Conservation (phyloP, 352 stramenopile genomes). For the Phytophthora foliorum region DNA sequence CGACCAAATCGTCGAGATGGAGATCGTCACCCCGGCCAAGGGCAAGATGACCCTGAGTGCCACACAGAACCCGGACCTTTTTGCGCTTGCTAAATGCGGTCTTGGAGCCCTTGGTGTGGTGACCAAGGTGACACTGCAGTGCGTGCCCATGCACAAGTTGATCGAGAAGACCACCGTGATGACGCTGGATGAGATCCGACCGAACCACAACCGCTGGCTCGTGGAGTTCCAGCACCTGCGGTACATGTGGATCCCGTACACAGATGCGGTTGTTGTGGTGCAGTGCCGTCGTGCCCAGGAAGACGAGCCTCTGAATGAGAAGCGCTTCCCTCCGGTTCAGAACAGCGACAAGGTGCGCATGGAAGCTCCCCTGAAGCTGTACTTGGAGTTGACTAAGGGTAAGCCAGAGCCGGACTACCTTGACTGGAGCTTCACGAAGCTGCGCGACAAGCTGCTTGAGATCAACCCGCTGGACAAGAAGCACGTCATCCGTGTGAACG, state of each 20-base stretch:
- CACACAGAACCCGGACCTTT: constrained; percentile 85
- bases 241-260: constrained; percentile 99
- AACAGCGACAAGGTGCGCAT: constrained; percentile 76
- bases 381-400: constrained; percentile 73
- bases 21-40: constrained; percentile 95
- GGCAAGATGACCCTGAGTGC: constrained; percentile 92
- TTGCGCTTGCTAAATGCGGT: constrained; percentile 94
- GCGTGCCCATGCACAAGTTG: constrained; percentile 94
- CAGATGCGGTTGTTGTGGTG: constrained; percentile 95
- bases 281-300: constrained; percentile 80
- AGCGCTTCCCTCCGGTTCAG: constrained; percentile 52
- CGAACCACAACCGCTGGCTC: constrained; percentile 82
- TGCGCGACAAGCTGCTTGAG: constrained; percentile 85
- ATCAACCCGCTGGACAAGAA: constrained; percentile 92
- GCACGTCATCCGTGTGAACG: constrained; percentile 96
- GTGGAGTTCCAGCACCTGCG: constrained; percentile 88
- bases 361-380: constrained; percentile 79
- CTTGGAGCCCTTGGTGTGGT: constrained; percentile 97
- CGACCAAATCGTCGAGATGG: constrained; percentile 97
- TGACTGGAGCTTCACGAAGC: constrained; percentile 87
- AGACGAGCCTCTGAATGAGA: constrained; percentile 50
- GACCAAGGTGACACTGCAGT: constrained; percentile 97
- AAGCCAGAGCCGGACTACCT: constrained; percentile 69
- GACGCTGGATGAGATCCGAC: constrained; percentile 88
- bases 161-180: constrained; percentile 95